Conservation (phyloP, 2,329 filamentous ascomycete genomes). For the Pleoardoris graminearum region DNA sequence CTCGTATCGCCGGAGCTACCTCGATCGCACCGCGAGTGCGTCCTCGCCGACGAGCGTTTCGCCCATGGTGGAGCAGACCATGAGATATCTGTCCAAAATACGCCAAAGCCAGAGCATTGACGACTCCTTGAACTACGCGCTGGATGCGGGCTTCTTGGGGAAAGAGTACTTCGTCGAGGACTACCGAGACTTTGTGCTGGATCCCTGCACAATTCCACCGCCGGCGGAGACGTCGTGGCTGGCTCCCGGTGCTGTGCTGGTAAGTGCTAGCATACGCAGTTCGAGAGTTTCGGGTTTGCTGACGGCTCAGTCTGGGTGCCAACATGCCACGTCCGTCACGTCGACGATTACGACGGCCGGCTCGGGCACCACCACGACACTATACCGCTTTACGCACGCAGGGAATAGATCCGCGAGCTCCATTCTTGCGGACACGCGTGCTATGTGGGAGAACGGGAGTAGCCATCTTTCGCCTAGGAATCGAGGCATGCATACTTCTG, state of each 20-base stretch:
- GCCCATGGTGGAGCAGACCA: slow-evolving; percentile 58
- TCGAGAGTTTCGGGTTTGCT: not conserved
- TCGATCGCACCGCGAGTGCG: slow-evolving; percentile 27
- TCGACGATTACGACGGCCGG: slow-evolving; percentile 22
- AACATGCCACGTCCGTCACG: slow-evolving; percentile 56
- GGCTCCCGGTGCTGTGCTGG: slow-evolving; percentile 61
- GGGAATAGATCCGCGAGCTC: slow-evolving; percentile 24
- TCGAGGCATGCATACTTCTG: slow-evolving; percentile 19
- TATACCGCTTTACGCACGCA: slow-evolving; percentile 30
- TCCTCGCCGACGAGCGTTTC: slow-evolving; percentile 27
- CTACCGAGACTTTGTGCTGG: slow-evolving; percentile 61
- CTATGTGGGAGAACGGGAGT: slow-evolving; percentile 46
- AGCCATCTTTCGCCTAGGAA: slow-evolving; percentile 34
- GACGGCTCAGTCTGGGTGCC: slow-evolving; percentile 55
- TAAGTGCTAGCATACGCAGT: not conserved
- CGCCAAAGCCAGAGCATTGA: slow-evolving; percentile 58
- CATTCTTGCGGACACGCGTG: slow-evolving; percentile 31
- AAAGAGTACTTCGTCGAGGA: slow-evolving; percentile 58
- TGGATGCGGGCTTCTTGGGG: slow-evolving; percentile 57
- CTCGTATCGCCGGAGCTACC: slow-evolving; percentile 33
- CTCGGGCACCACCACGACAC: slow-evolving; percentile 19
- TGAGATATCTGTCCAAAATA: slow-evolving; percentile 64
- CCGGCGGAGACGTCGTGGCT: slow-evolving; percentile 64
- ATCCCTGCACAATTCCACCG: slow-evolving; percentile 55
- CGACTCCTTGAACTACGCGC: slow-evolving; percentile 58